Conservation (phyloP, 2,329 filamentous ascomycete genomes). For the Xylariaceae sp. region DNA sequence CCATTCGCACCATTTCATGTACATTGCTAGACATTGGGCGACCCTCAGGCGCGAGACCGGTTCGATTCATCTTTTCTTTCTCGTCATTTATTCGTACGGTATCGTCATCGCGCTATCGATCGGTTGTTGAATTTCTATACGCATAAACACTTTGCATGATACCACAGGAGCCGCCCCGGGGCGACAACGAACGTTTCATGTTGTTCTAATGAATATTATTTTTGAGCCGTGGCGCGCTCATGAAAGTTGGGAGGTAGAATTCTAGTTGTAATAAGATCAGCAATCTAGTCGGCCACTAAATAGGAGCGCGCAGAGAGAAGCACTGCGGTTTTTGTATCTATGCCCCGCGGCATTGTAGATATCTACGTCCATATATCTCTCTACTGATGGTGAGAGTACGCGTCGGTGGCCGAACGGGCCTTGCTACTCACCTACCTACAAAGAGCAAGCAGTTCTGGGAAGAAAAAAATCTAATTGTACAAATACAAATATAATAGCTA, state of each 20-base stretch:
- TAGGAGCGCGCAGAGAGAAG: background rate
- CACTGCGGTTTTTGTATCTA: background rate
- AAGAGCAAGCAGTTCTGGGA: constrained; percentile 1
- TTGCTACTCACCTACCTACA: background rate
- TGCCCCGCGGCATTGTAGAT: background rate
- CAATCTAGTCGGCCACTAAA: background rate
- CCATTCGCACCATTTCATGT: constrained; percentile 12
- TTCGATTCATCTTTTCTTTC: background rate
- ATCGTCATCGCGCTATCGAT: background rate
- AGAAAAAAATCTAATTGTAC: constrained; percentile 18
- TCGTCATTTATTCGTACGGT: background rate
- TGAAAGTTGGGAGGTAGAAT: background rate
- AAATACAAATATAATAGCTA: constrained; percentile 6
- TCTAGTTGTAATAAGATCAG: background rate
- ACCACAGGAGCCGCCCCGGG: background rate
- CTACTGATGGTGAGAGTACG: background rate
- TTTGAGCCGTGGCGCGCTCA: background rate
- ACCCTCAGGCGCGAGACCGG: background rate
- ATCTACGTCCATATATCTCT: background rate
- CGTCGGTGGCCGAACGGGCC: too few relatives aligned
- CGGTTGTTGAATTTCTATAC: background rate
- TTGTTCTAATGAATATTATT: background rate
- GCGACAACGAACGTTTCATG: background rate
- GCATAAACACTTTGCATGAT: background rate
- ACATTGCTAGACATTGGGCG: constrained; percentile 14